Evolutionary conservation across 2,329 filamentous ascomycete genomes (phyloP).

Genomic region (Gaeumannomyces sp.): DNA sequence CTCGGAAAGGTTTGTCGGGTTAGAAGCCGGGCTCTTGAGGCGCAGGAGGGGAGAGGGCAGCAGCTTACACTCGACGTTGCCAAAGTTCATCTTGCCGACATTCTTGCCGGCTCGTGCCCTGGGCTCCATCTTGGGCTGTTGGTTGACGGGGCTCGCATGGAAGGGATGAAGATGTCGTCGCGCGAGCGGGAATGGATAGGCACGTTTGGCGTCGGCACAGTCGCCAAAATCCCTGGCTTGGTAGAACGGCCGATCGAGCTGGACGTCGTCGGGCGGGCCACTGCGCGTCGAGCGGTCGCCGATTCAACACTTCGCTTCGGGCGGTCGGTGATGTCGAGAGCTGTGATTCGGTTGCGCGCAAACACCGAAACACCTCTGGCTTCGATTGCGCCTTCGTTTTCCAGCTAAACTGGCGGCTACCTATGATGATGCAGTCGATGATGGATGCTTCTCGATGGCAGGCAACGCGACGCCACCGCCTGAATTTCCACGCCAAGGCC

Average conservation of each 20-base stretch:
- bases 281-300: too few species aligned
- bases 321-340: not conserved
- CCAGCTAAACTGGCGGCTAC: not conserved
- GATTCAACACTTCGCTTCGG: too few species aligned
- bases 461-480: too few species aligned
- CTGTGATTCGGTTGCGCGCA: not conserved
- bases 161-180: not conserved
- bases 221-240: not conserved
- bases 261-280: too few species aligned
- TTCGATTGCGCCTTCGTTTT: not conserved
- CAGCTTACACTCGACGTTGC: slow-evolving; percentile 60
- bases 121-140: slow-evolving; percentile 57
- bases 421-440: not conserved
- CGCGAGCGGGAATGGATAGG: not conserved
- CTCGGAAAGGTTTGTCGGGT: slow-evolving; percentile 4
- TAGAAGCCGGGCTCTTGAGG: too few species aligned
- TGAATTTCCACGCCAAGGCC: not conserved
- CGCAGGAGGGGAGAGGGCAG: slow-evolving; percentile 4
- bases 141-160: not conserved
- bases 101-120: slow-evolving; percentile 72
- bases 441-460: not conserved
- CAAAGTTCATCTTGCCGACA: slow-evolving; percentile 78
- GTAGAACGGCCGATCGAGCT: not conserved
- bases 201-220: not conserved
- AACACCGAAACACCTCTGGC: not conserved